Percentiles rank a stretch among this genome's conserved stretches.
phyloP scores from a whole-genome alignment of 2,329 filamentous ascomycete species.

The Trematosphaeria pertusa region DNA sequence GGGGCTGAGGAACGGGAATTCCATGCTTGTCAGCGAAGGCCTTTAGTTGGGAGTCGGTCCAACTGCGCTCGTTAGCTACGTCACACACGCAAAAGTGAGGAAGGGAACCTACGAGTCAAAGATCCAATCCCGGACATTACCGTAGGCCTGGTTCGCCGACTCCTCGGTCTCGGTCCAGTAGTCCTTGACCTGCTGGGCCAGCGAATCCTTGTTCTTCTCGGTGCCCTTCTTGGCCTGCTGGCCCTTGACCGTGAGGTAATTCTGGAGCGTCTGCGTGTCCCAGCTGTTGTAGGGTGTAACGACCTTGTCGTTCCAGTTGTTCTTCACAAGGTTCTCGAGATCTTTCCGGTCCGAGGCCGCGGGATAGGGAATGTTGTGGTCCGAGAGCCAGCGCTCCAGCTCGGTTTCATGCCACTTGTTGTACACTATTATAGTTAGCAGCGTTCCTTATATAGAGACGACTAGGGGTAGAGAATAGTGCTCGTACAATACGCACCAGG shows the following conservation, averaged over 20 bases:
- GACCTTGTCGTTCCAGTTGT: slow-evolving; percentile 85
- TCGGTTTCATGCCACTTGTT: slow-evolving; percentile 99
- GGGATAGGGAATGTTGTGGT: slow-evolving; percentile 91
- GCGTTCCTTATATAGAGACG: slow-evolving; percentile 3
- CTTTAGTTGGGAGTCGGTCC: slow-evolving; percentile 93
- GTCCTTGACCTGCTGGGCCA: slow-evolving; percentile 72
- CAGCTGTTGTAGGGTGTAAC: slow-evolving; percentile 77
- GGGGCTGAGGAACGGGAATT: slow-evolving; percentile 87
- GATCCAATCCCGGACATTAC: slow-evolving; percentile 84
- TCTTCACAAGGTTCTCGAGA: slow-evolving; percentile 86
- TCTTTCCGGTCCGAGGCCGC: slow-evolving; percentile 89
- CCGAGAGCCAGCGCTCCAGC: slow-evolving; percentile 94
- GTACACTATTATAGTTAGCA: slow-evolving; percentile 69
- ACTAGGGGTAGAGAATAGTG: slow-evolving; percentile 18
- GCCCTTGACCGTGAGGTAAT: slow-evolving; percentile 75
- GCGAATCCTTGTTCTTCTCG: slow-evolving; percentile 71
- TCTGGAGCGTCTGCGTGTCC: slow-evolving; percentile 72
- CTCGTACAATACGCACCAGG: slow-evolving; percentile 67
- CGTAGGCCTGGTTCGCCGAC: slow-evolving; percentile 74
- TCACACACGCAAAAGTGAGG: neutral
- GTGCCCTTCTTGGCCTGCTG: slow-evolving; percentile 71
- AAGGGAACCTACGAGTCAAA: slow-evolving; percentile 71
- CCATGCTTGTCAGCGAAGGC: slow-evolving; percentile 87
- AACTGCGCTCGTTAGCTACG: slow-evolving; percentile 63
- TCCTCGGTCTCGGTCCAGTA: slow-evolving; percentile 83